Evolutionary conservation across 805 yeast species (phyloP).

Genomic region (Saturnispora besseyi): DNA sequence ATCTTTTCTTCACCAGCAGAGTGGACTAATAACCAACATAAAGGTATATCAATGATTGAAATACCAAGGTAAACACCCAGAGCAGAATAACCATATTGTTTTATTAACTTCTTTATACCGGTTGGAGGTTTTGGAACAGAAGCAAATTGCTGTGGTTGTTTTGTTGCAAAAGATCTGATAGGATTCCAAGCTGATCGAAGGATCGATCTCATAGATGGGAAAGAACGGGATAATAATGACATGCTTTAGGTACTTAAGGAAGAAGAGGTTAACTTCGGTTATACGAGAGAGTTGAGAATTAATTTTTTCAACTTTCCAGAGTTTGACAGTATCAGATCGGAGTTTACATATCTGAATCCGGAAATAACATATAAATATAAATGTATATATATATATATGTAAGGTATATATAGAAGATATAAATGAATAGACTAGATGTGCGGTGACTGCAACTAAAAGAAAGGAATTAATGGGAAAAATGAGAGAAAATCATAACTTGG

Average conservation of each 20-base stretch:
- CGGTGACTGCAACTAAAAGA: neutral
- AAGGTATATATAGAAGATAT: too few relatives aligned
- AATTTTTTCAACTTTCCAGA: too few relatives aligned
- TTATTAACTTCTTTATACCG: conserved; percentile 57
- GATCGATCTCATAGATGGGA: neutral
- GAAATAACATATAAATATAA: too few relatives aligned
- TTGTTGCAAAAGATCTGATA: conserved; percentile 15
- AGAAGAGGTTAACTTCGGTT: neutral
- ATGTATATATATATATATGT: too few relatives aligned
- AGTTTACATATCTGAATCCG: too few relatives aligned
- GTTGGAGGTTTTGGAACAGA: conserved; percentile 26
- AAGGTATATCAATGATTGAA: conserved; percentile 70
- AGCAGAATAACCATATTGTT: conserved; percentile 88
- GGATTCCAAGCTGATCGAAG: conserved; percentile 1
- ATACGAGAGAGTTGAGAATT: too few relatives aligned
- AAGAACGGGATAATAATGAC: conserved; percentile 5
- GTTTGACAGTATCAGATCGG: neutral
- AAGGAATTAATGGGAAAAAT: neutral
- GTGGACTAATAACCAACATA: conserved; percentile 77
- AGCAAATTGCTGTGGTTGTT: conserved; percentile 5
- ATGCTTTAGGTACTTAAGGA: neutral
- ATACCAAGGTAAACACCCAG: conserved; percentile 73
- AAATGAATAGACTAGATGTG: too few relatives aligned
- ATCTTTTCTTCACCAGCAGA: conserved; percentile 80
- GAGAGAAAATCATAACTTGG: conserved; percentile 38